phyloP scores from a whole-genome alignment of 73 alveolate species.

The Stentor roeselii region DNA sequence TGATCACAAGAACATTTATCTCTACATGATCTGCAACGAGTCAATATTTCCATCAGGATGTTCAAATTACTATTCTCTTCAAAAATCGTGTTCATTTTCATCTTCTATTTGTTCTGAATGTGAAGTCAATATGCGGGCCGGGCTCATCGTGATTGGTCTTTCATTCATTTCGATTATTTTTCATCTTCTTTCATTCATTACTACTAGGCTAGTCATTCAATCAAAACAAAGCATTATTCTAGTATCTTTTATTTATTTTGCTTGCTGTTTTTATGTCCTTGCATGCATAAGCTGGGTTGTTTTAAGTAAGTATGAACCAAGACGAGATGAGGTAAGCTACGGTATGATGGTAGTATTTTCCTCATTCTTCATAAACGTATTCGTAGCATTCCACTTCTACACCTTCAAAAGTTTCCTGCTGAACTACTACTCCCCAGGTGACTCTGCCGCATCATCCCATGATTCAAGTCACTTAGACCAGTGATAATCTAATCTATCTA shows the following conservation, averaged over 20 bases:
- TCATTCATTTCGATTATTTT: not conserved
- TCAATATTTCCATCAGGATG: not conserved
- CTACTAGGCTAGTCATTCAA: not conserved
- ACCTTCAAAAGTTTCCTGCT: not conserved
- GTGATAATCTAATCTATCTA: not conserved
- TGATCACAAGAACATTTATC: not conserved
- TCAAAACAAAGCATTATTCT: not conserved
- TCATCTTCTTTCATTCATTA: not conserved
- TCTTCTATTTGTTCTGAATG: not conserved
- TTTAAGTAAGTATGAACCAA: not conserved
- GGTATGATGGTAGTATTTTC: not conserved
- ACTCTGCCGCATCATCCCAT: not conserved
- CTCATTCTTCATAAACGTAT: not conserved
- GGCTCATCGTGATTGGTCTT: not conserved
- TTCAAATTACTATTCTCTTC: not conserved
- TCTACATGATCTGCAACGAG: not conserved
- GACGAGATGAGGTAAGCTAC: not conserved
- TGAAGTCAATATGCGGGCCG: not conserved
- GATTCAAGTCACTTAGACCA: not conserved
- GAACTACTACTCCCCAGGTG: not conserved
- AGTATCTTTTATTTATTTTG: not conserved
- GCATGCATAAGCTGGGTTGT: not conserved
- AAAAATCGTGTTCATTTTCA: not conserved
- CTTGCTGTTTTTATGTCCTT: not conserved
- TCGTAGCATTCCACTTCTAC: not conserved